Percentiles rank a stretch among this genome's conserved stretches.
These are phyloP conservation scores for Fusarium hostae DNA, from an alignment of 2,329 filamentous ascomycete genomes.

Conservation along the genomic window DNA sequence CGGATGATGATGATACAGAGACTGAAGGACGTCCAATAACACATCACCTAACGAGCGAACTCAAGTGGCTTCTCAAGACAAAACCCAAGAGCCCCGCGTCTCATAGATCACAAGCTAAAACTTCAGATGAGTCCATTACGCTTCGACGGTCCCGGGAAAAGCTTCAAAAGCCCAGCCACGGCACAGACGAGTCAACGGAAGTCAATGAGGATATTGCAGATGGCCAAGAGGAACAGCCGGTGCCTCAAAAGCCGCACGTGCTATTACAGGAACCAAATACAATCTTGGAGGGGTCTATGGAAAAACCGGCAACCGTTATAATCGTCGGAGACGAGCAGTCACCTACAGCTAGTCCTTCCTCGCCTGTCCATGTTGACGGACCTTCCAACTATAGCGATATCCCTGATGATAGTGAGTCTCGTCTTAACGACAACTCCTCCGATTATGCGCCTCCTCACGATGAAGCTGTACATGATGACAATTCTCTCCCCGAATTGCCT, in stretches of 20 bases:
- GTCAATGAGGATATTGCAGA: background rate
- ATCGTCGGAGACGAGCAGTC: background rate
- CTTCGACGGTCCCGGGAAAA: background rate
- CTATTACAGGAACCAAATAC: background rate
- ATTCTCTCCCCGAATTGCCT: background rate
- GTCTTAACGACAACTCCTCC: background rate
- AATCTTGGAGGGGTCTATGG: background rate
- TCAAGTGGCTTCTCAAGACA: slow-evolving; percentile 33
- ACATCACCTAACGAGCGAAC: slow-evolving; percentile 4
- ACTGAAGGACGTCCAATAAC: background rate
- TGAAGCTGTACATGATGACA: background rate
- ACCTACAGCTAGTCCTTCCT: background rate
- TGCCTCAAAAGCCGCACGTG: background rate
- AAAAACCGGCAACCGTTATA: background rate
- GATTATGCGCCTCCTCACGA: background rate
- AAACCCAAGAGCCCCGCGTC: background rate
- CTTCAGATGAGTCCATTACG: background rate
- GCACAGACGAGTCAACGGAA: background rate
- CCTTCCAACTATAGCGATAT: background rate
- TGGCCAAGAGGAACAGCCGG: background rate
- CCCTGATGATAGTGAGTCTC: background rate
- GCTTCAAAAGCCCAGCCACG: background rate
- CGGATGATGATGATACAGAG: background rate
- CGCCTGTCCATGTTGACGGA: background rate
- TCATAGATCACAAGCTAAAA: background rate